Conservation (phyloP, 2,329 filamentous ascomycete species). For the Didymella lethalis region DNA sequence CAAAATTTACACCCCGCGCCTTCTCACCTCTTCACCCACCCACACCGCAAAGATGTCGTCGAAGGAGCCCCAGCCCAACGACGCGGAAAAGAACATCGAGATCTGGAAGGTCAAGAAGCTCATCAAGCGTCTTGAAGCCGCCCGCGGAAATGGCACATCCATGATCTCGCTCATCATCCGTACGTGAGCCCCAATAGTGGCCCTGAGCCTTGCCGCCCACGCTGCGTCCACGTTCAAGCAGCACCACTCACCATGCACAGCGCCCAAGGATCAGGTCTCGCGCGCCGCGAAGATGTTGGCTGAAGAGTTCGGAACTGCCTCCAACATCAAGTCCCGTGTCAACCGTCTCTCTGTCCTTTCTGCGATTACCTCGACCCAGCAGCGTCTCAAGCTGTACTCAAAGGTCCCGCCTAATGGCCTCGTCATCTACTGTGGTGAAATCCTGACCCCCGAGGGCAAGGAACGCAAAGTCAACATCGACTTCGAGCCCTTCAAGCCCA, state of each 20-base stretch:
- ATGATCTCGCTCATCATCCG: slow-evolving; percentile 99
- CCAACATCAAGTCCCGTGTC: slow-evolving; percentile 99
- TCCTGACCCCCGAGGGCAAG: slow-evolving; percentile 97
- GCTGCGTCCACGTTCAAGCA: slow-evolving; percentile 4
- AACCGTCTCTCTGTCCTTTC: slow-evolving; percentile 98
- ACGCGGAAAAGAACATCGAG: slow-evolving; percentile 97
- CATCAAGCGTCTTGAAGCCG: slow-evolving; percentile 97
- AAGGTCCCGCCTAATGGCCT: slow-evolving; percentile 98
- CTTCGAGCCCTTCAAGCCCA: slow-evolving; percentile 99
- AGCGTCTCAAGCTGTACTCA: slow-evolving; percentile 98
- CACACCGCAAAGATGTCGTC: slow-evolving; percentile 47
- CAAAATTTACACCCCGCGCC: slow-evolving; percentile 25
- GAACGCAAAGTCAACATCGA: slow-evolving; percentile 99
- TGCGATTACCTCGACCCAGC: slow-evolving; percentile 98
- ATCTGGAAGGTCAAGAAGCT: slow-evolving; percentile 99
- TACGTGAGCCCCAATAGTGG: slow-evolving; percentile 57
- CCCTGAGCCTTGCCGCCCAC: slow-evolving; percentile 8
- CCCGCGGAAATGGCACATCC: slow-evolving; percentile 96
- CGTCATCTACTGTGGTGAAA: slow-evolving; percentile 99
- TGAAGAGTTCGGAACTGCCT: slow-evolving; percentile 99
- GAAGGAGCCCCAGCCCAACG: slow-evolving; percentile 70
- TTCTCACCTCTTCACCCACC: slow-evolving; percentile 19
- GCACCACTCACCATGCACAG: slow-evolving; percentile 57
- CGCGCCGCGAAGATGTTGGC: slow-evolving; percentile 99
- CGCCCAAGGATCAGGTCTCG: slow-evolving; percentile 97